These are phyloP conservation scores for Pseudogymnoascus sp. DNA, from an alignment of 2,329 filamentous ascomycete species.

Conservation along the genomic window DNA sequence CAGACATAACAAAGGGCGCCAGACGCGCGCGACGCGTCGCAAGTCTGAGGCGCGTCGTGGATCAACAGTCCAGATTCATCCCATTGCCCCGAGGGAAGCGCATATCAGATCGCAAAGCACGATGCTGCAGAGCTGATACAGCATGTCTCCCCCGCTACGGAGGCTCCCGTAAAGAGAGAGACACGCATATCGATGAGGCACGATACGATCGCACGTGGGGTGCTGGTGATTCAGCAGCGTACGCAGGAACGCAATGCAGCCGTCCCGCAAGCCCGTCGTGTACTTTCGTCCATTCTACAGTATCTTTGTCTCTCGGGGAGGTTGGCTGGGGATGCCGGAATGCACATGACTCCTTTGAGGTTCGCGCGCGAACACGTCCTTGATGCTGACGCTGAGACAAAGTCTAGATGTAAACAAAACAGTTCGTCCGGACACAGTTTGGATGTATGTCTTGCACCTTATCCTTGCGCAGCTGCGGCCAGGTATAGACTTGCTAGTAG, in stretches of 20 bases:
- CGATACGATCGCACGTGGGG: slow-evolving; percentile 2
- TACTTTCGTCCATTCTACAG: not conserved
- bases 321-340: not conserved
- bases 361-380: not conserved
- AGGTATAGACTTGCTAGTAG: not conserved
- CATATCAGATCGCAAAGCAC: not conserved
- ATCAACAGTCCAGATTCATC: slow-evolving; percentile 1
- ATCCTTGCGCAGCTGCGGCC: not conserved
- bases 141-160: not conserved
- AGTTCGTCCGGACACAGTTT: not conserved
- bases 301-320: not conserved
- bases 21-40: not conserved
- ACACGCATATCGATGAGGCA: not conserved
- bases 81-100: not conserved
- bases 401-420: not conserved
- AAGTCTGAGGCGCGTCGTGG: not conserved
- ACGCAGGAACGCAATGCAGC: not conserved
- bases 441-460: not conserved
- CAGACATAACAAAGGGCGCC: not conserved
- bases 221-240: not conserved
- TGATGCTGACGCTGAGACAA: not conserved
- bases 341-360: not conserved
- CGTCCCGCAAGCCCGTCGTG: not conserved
- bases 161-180: not conserved
- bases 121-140: not conserved